Base-by-base conservation (phyloP, 257 asterid species). In the Lycium barbarum region DNA sequence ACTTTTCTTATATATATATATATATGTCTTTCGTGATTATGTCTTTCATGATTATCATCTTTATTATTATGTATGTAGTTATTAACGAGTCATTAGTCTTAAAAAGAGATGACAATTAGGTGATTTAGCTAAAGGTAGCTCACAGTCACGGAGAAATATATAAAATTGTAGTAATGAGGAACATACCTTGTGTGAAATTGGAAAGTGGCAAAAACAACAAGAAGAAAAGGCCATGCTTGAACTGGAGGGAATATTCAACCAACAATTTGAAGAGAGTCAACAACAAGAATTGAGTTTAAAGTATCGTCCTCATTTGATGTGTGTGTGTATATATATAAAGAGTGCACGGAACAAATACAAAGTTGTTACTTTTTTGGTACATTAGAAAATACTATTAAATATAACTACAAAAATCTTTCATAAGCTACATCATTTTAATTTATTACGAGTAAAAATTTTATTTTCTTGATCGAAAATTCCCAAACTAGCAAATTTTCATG, bases 201-300 rank as follows among this genome's bases (percentile, higher is more conserved):
- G 92, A 63, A 91, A 66, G 88, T 84, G 87, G 92, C 55, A 43
- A 65, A 91, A 76, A 71, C 90, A 89, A 88, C 91, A 90, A 86
- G 91, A 91, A 85, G 90, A 87, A 58, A 88, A 79, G 55, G 93
- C 91, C 98, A 95, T 92, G 49, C 54, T 84, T 78, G 72, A 74
- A 58, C 10, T 15, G 82, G 81, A 9, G 84, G 20, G 47, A 65
- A 3, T 57, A 79, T 3, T 18, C 38, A 85, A 15, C 81, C 73
- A 45, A 26, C 71, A 49, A 71, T 49, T 84, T 51, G 66, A 40
- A 43, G 63, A 84, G n/a, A 66, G 68, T 55, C 54, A 81, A 83
- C 0, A 55, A 14, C 0, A 43, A 62, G 59, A 55, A 38, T 71
- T 43, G 73, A 71, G 5, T 3, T 40, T 71, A 18, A 71, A 61